Evolutionary conservation across 768 basidiomycete genomes (phyloP), one percentile per base, ranked within the genome.

Genomic region (Auricularia sp.): DNA sequence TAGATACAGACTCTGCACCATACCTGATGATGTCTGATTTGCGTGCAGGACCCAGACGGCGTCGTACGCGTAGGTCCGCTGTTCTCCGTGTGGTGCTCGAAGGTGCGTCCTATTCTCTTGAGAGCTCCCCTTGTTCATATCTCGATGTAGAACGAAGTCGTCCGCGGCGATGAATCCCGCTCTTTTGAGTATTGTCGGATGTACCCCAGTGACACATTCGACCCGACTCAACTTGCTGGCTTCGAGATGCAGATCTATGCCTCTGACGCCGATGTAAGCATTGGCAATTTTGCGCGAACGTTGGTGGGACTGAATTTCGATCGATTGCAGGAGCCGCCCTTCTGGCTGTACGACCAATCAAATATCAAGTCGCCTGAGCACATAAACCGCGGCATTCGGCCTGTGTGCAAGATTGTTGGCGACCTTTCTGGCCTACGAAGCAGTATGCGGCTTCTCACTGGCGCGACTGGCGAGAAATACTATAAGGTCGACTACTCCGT

Each of bases 331-430:
- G 24, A 29, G 10, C 6, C 8, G 56, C 56, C 56, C 8, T 59
- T n/a, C 56, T 59, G 56, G 56, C 18, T 59, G 24, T 59, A 59
- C 56, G 56, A 59, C 56, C 4, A 6, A 10, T 29, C 56, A 4
- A 35, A 35, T 24, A 14, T 33, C 29, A 59, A 59, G 56, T n/a
- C 56, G 34, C n/a, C 21, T 16, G 64, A 56, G 16, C 47, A 62
- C 34, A 5, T 56, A 13, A 24, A 29, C 24, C 24, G 54, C 21
- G 24, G 54, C 16, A 64, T 59, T 16, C 64, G 64, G 3, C 56
- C 64, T 4, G 33, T 59, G 10, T 64, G 64, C 51, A 64, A 54
- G 51, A 39, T 64, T 10, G 54, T 54, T 21, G 64, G 47, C 54
- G 51, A 64, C 54, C 11, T 64, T n/a, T 64, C 64, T 35, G 18